Evolutionary conservation across 768 basidiomycete species (phyloP), one percentile per base, ranked within the genome.

Genomic region (Ramaria rubella): DNA sequence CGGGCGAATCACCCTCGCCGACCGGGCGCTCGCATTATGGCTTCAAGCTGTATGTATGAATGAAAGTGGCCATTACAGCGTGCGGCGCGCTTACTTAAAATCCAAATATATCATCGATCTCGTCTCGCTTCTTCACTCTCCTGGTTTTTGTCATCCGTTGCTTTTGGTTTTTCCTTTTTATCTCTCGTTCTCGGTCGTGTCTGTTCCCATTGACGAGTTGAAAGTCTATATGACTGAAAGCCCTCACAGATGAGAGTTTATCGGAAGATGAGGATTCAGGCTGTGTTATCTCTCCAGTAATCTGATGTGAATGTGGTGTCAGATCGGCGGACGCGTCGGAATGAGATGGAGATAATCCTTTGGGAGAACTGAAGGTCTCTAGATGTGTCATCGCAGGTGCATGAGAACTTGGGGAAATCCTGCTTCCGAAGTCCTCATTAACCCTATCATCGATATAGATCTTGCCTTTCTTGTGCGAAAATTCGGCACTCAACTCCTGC

Each of bases 21-120:
- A n/a, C n/a, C n/a, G n/a, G n/a, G n/a, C n/a, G n/a, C n/a, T n/a
- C n/a, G n/a, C n/a, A n/a, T n/a, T n/a, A n/a, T n/a, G n/a, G n/a
- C n/a, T n/a, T 42, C 11, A 21, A 42, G 40, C 17, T 42, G 36
- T 7, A 38, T n/a, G 36, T 14, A 38, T 38, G 45, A 46, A 29
- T 23, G 4, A 17, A 38, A 11, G 36, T 38, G 11, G 36, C n/a
- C 36, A 38, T 38, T n/a, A 5, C 19, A 46, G 45, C 19, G 15
- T 24, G 14, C 12, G 46, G 11, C 46, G 46, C 23, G n/a, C 27
- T 24, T 48, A 24, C 8, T 52, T 58, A 72, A 49, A 71, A 73
- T 0, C 77, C 80, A 65, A 86, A 86, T 21, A 87, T 86, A n/a
- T 77, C 78, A 60, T 87, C 85, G 34, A 87, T 87, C 63, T 85